These are phyloP conservation scores for Cystoisospora suis DNA, from an alignment of 169 alveolate species.

Conservation along the genomic window DNA sequence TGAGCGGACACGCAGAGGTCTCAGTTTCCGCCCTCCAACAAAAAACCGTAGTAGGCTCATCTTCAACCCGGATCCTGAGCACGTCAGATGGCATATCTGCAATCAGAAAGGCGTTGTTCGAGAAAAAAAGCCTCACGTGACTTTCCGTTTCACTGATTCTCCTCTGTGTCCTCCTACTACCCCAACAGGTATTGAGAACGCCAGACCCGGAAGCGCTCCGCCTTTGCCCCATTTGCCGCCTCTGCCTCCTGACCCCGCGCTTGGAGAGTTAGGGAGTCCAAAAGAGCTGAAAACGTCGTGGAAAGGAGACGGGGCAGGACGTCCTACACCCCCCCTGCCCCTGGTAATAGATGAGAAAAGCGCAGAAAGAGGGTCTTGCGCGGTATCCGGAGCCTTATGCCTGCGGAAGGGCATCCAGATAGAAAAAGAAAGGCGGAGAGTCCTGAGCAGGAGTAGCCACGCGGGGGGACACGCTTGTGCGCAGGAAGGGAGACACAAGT, in stretches of 20 bases:
- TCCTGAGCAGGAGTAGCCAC: not conserved
- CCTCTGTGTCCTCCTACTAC: not conserved
- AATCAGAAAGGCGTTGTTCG: too few species aligned
- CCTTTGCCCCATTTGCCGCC: not conserved
- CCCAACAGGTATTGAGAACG: slow-evolving; percentile 10
- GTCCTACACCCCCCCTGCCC: not conserved
- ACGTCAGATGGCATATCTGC: too few species aligned
- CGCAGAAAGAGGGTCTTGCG: slow-evolving; percentile 19
- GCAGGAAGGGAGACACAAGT: too few species aligned
- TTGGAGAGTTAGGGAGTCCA: not conserved
- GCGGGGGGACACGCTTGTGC: not conserved
- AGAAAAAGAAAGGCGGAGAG: not conserved
- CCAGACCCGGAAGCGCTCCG: not conserved
- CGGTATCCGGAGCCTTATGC: not conserved
- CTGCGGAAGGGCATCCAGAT: not conserved
- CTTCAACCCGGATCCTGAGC: too few species aligned
- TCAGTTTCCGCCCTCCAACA: too few species aligned
- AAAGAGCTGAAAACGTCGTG: not conserved
- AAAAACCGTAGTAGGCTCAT: too few species aligned
- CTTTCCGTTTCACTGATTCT: not conserved
- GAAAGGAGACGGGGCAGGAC: not conserved
- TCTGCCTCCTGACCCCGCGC: slow-evolving; percentile 15
- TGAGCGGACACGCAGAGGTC: too few species aligned
- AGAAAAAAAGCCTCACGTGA: not conserved
- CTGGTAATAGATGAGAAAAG: not conserved